Conservation (phyloP, 2,329 filamentous ascomycete species). For the Aspergillus sp. region DNA sequence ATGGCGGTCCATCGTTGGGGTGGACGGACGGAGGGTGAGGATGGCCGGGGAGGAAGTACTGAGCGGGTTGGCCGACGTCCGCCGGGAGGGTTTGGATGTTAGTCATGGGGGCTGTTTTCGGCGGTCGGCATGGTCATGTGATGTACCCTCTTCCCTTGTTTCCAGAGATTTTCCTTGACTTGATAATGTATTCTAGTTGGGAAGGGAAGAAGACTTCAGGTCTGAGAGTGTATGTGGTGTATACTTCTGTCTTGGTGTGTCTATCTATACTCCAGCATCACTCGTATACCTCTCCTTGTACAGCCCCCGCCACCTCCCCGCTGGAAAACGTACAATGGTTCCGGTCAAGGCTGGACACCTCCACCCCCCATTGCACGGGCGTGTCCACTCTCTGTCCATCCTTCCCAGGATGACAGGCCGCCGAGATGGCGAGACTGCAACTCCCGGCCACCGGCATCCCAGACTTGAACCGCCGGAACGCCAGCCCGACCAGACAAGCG, state of each 20-base stretch:
- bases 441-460: neutral
- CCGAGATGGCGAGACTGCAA: neutral
- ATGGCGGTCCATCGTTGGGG: neutral
- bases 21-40: neutral
- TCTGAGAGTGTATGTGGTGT: too few species aligned
- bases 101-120: too few species aligned
- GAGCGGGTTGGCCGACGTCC: neutral
- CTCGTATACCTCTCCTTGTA: neutral
- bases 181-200: neutral
- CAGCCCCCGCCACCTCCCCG: neutral
- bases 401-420: neutral
- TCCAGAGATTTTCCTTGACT: neutral
- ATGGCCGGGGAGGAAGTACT: neutral
- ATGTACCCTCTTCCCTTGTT: too few species aligned
- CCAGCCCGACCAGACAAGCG: constrained; percentile 10
- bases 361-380: neutral
- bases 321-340: neutral
- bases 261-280: too few species aligned
- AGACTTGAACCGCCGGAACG: constrained; percentile 16
- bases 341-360: neutral
- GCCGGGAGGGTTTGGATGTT: too few species aligned
- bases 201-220: too few species aligned
- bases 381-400: neutral
- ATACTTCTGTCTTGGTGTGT: too few species aligned
- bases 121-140: neutral